Evolutionary conservation across 2,329 filamentous ascomycete species (phyloP), one percentile per base, ranked within the genome.

Genomic region (Fusarium subglutinans): DNA sequence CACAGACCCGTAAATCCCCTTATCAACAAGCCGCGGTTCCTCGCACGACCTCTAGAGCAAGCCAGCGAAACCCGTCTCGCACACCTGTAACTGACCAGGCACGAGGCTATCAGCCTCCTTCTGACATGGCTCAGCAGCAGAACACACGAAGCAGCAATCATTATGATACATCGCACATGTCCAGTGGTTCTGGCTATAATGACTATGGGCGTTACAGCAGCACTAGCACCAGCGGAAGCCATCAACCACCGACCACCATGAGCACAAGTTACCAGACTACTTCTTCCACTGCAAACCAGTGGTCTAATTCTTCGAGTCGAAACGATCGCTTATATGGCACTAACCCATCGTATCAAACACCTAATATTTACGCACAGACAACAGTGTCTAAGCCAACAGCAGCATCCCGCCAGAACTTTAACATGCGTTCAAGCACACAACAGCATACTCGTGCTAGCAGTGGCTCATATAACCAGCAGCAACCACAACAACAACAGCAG

Each of bases 41-140:
- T 58, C 77, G 78, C 30, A 74, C 79, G 17, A 79, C 79, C 64
- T 84, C 84, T 18, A 77, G 80, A 58, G 81, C 83, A 50, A 77
- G 79, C 6, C 81, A 82, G n/a, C 79, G 80, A 47, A 66, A 78
- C 3, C 80, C 82, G 60, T 80, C 70, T 10, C 79, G 74, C 22
- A 80, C 81, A 28, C 79, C 81, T 8, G 71, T 76, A 24, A 65
- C 64, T n/a, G 73, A 79, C 10, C 66, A 76, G 35, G 58, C 77
- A 17, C 37, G 64, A 40, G 73, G 55, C 12, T 72, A 73, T 17
- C 73, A 72, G 43, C 64, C 77, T 24, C 76, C 75, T 28, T 69
- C 73, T 13, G 64, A 66, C 8, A 38, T 63, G 48, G 53, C 28
- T 13, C 75, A 75, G 35, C 73, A 76, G 24, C 55, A 63, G 20